Base-by-base conservation (phyloP, 2,329 filamentous ascomycete genomes). In the Pseudocercospora vitis region DNA sequence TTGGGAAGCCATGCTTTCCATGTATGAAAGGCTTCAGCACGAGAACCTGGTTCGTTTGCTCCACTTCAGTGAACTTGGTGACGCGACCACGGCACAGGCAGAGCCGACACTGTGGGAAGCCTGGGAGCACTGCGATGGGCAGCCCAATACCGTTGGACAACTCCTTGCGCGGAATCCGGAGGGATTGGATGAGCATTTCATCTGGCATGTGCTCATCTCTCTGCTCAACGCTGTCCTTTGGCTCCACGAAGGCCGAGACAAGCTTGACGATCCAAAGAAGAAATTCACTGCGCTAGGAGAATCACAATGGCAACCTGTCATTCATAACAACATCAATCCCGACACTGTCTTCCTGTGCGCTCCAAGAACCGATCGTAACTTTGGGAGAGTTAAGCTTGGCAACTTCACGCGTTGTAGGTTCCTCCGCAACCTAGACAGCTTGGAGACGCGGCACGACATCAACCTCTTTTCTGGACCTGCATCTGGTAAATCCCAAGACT, bases 301-400 rank as follows among this genome's bases (percentile, higher is more conserved):
- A 14, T 21, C 37, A n/a, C 31, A 42, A 12, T 55, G 48, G 48
- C 23, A 24, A 2, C 52, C 57, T 9, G 26, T 66, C 28, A 64
- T 70, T 7, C 70, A 73, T 54, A 74, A 73, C 53, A 67, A 71
- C 47, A 67, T 74, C 39, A 70, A 66, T 42, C 67, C 68, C 6
- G 58, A 58, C 28, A 72, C 70, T 47, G 65, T 73, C 33, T 70
- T 45, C 42, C 42, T 59, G 26, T 49, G 31, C 14, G 28, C 35
- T 18, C 52, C 49, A 4, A 32, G 35, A n/a, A 19, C 21, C 14
- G 31, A 28, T 23, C 31, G 35, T 4, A 16, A 14, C 11, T 48
- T 52, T 11, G 53, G 50, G 11, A 35, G 24, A 11, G 29, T 59
- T 11, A 59, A 59, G 45, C 45, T 59, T 2, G 50, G 57, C 23